These are phyloP conservation scores for Wickerhamiella bombiphila DNA, from an alignment of 805 yeast genomes.

Conservation along the genomic window DNA sequence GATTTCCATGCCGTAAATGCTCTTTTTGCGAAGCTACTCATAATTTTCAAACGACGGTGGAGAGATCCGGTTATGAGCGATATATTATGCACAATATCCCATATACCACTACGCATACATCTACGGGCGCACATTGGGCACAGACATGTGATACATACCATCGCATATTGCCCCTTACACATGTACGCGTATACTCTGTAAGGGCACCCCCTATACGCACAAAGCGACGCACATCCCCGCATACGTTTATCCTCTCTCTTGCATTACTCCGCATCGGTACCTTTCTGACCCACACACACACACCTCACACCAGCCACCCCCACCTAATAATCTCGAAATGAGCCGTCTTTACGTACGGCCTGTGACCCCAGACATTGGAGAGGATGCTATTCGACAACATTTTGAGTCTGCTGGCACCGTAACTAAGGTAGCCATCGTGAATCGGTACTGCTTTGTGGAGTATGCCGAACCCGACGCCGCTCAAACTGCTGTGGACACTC, in stretches of 20 bases:
- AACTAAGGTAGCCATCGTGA: constrained; percentile 41
- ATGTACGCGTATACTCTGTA: too few relatives aligned
- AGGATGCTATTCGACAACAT: constrained; percentile 35
- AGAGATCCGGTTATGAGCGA: too few relatives aligned
- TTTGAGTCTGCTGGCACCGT: constrained; percentile 39
- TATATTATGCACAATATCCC: too few relatives aligned
- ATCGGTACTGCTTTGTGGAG: constrained; percentile 55
- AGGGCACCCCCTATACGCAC: too few relatives aligned
- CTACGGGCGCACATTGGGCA: too few relatives aligned
- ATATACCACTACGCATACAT: too few relatives aligned
- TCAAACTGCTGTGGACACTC: constrained; percentile 40
- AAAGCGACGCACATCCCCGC: too few relatives aligned
- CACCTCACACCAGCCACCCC: background rate
- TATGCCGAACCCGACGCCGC: constrained; percentile 46
- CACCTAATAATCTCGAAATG: background rate
- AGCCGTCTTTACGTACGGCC: constrained; percentile 19
- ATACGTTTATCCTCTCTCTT: too few relatives aligned
- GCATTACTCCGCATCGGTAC: too few relatives aligned
- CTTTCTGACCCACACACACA: too few relatives aligned
- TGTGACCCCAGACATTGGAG: constrained; percentile 13
- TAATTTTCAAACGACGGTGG: background rate
- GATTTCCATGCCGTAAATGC: background rate
- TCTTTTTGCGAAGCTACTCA: background rate
- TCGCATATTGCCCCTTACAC: too few relatives aligned
- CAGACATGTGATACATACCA: too few relatives aligned